phyloP scores from a whole-genome alignment of 108 stramenopile species.

The Nannochloropsis granulata region DNA sequence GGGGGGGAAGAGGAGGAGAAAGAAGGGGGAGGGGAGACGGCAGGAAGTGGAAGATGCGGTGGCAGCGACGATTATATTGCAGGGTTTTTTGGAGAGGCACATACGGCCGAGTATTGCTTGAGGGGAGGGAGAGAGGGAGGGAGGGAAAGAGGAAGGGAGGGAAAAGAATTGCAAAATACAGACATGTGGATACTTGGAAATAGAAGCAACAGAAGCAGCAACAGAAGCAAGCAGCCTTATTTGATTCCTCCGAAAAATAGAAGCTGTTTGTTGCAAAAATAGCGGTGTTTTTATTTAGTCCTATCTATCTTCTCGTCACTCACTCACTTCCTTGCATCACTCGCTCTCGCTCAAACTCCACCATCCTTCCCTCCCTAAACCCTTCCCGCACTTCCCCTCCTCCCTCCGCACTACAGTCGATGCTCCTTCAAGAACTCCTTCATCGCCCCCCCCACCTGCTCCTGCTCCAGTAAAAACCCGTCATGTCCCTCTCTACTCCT shows the following conservation, averaged over 20 bases:
- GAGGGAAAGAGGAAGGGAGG: too few relatives aligned
- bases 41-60: neutral
- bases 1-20: neutral
- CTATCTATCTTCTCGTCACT: too few relatives aligned
- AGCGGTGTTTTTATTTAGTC: too few relatives aligned
- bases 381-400: neutral
- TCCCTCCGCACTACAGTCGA: neutral
- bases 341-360: too few relatives aligned
- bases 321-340: too few relatives aligned
- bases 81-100: neutral
- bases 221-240: too few relatives aligned
- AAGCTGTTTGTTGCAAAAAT: too few relatives aligned
- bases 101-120: neutral
- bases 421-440: constrained; percentile 46
- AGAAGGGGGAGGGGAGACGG: neutral
- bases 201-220: too few relatives aligned
- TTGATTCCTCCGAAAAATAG: too few relatives aligned
- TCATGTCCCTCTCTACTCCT: constrained; percentile 71
- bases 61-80: neutral
- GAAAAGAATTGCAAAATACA: too few relatives aligned
- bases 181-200: too few relatives aligned
- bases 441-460: constrained; percentile 62
- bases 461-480: constrained; percentile 81
- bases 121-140: neutral
- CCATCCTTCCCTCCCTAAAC: too few relatives aligned